Base-by-base conservation (phyloP, 1,139 yeast species). In the Sugiyamaella sp. region DNA sequence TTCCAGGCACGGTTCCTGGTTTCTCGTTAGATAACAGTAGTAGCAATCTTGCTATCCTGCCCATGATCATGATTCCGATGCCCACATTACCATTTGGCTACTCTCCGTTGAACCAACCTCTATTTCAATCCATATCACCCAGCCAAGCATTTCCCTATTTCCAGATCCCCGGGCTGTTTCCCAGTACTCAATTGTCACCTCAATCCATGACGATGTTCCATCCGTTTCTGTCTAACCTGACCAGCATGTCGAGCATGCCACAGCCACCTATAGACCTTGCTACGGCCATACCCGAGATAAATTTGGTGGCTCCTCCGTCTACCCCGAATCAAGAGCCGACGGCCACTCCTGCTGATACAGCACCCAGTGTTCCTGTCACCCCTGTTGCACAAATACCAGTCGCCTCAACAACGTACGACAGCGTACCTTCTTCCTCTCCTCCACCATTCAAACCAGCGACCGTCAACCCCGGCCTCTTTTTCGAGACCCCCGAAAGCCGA, bases 401-500 rank as follows among this genome's bases (percentile, higher is more conserved):
- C n/a, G n/a, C n/a, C n/a, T n/a, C n/a, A n/a, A n/a, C n/a, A n/a
- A n/a, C 35, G 8, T 4, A 29, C n/a, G 3, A 39, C 27, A 17
- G 27, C 42, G 17, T 39, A 4, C 4, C 8, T 12, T 8, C 35
- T 12, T 29, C 35, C 8, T 14, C 14, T 29, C 14, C 4, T 12
- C 35, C 37, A 4, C 24, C 21, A 9, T 24, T 32, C 27, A 35
- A 12, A n/a, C 24, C 16, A 2, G 12, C 40, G 12, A 35, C 14
- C 8, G 29, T 27, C n/a, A 29, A 20, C 19, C 24, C 47, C 2
- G 19, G 20, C 5, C 47, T 43, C 8, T 44, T 44, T 17, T 44
- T 44, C 29, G 48, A 44, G 20, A 29, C 39, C n/a, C 32, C 48
- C 10, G 21, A 44, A 21, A 24, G 33, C 12, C 25, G 39, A 32